Conservation (phyloP, 2,329 filamentous ascomycete genomes). For the Scedosporium aurantiacum region DNA sequence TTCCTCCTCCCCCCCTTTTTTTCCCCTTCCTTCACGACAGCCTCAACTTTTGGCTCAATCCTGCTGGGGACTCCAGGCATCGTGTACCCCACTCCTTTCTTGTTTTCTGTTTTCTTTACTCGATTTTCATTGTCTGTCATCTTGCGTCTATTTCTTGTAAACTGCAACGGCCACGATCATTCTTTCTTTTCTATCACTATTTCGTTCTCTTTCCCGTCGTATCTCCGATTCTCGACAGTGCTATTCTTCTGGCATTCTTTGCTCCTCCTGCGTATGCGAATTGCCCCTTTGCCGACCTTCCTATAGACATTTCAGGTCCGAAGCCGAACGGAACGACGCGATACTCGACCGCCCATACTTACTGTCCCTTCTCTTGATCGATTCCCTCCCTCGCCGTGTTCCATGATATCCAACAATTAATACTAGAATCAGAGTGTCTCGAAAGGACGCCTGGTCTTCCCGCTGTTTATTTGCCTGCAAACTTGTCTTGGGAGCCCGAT, state of each 20-base stretch:
- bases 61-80: constrained; percentile 14
- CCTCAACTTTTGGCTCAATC: not conserved
- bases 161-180: constrained; percentile 1
- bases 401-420: not conserved
- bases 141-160: not conserved
- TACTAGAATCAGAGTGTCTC: not conserved
- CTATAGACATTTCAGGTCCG: constrained; percentile 1
- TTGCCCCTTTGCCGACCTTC: not conserved
- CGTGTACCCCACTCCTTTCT: constrained; percentile 15
- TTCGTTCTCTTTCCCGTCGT: not conserved
- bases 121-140: not conserved
- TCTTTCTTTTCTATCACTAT: constrained; percentile 2
- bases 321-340: not conserved
- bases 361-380: not conserved
- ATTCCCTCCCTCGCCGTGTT: not conserved
- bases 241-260: not conserved
- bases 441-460: not conserved
- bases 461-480: not conserved
- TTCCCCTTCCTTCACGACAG: not conserved
- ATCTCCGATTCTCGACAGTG: not conserved
- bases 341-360: not conserved
- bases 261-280: not conserved
- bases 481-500: not conserved
- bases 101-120: constrained; percentile 11
- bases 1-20: constrained; percentile 1